Conservation (phyloP, 805 yeast genomes). For the Metschnikowia henanensis region DNA sequence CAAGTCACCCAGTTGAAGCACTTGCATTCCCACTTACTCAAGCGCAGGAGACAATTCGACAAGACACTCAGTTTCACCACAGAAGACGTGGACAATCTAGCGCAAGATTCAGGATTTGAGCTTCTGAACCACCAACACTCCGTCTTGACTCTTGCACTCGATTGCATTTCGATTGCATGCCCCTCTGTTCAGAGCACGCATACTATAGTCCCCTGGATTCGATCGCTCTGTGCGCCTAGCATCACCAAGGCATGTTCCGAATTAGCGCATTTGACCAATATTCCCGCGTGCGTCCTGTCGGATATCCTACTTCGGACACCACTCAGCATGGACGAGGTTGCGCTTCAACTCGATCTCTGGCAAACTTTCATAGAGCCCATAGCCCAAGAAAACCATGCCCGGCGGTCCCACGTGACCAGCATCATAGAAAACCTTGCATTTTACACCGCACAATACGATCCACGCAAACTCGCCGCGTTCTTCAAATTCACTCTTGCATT, state of each 20-base stretch:
- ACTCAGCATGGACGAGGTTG: slow-evolving; percentile 27
- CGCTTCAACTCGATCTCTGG: slow-evolving; percentile 41
- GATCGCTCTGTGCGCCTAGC: slow-evolving; percentile 29
- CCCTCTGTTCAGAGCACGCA: neutral
- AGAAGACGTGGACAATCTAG: neutral
- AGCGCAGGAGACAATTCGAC: neutral
- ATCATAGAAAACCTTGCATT: slow-evolving; percentile 28
- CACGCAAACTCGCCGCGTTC: slow-evolving; percentile 21
- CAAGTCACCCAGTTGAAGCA: slow-evolving; percentile 9
- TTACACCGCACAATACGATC: slow-evolving; percentile 27
- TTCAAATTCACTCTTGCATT: slow-evolving; percentile 19
- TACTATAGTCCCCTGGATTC: slow-evolving; percentile 28
- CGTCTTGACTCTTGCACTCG: slow-evolving; percentile 1
- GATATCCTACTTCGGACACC: slow-evolving; percentile 43
- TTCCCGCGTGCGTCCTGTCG: slow-evolving; percentile 40
- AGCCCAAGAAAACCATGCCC: slow-evolving; percentile 21
- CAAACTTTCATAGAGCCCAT: slow-evolving; percentile 24
- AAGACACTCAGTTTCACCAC: neutral
- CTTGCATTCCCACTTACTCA: slow-evolving; percentile 3
- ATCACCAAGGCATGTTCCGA: slow-evolving; percentile 34
- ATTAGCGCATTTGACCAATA: slow-evolving; percentile 25
- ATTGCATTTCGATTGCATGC: slow-evolving; percentile 8
- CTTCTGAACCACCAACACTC: neutral
- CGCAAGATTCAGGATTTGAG: neutral
- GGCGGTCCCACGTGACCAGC: slow-evolving; percentile 17